Base-by-base conservation (phyloP, 2,329 filamentous ascomycete genomes). In the Stagonosporopsis cucurbitacearum region DNA sequence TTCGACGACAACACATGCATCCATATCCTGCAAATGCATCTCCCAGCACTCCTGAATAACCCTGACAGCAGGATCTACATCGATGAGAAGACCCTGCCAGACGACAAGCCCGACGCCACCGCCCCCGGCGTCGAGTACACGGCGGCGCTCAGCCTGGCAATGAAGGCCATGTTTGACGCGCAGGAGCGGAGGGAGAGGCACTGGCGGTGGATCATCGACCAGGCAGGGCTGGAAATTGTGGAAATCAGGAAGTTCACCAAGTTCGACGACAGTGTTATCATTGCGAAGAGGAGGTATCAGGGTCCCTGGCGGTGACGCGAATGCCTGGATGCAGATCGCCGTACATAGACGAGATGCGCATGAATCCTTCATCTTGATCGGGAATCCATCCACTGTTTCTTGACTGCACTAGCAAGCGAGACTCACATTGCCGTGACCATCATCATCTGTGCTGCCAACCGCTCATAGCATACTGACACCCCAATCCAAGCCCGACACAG, bases 121-220 rank as follows among this genome's bases (percentile, higher is more conserved):
- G 20, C 40, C 2, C 35, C 40, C 2, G 35, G 46, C 13, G 30
- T 28, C n/a, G 48, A 56, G 23, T 30, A 56, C 19, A 48, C 36
- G 6, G 42, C 53, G 8, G 49, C 53, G 9, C 46, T 39, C 6
- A 41, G 35, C 7, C 22, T 51, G 12, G 30, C 43, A 2, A 47
- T 39, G 36, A 47, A 25, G 9, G 48, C 52, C 1, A 23, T 45
- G 35, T 50, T 40, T 5, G 53, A 28, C n/a, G 48, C 47, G n/a
- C 53, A 48, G 25, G 59, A 63, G 44, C 28, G 62, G 28, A 56
- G 50, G 1, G 61, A 64, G 41, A 42, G 19, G 32, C 50, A 63
- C 11, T 66, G 63, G 63, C 28, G 44, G 1, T 44, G 39, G 20
- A 11, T 66, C 23, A 6, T 66, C 0, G 47, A 48, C 4, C 46